These are phyloP conservation scores for Stagonosporopsis chrysanthemi DNA, from an alignment of 2,329 filamentous ascomycete species.

Conservation along the genomic window DNA sequence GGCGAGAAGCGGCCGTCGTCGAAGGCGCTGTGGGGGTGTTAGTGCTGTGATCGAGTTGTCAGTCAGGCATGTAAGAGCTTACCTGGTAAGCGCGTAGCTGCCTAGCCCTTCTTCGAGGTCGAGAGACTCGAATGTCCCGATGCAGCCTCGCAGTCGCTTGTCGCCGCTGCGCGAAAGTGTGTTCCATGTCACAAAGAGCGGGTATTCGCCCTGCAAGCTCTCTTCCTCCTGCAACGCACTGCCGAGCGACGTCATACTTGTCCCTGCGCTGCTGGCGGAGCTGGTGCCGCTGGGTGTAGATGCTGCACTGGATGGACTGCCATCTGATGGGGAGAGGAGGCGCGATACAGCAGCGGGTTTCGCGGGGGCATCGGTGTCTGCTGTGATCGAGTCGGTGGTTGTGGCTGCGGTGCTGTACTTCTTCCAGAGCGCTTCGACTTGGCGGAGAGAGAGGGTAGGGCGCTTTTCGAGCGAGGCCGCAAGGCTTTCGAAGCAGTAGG, in stretches of 20 bases:
- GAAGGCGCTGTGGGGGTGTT: slow-evolving; percentile 59
- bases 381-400: slow-evolving; percentile 32
- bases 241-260: slow-evolving; percentile 46
- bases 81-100: slow-evolving; percentile 84
- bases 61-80: slow-evolving; percentile 15
- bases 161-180: slow-evolving; percentile 66
- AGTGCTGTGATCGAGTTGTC: not conserved
- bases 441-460: slow-evolving; percentile 69
- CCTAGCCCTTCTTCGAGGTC: slow-evolving; percentile 76
- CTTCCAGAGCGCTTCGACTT: slow-evolving; percentile 75
- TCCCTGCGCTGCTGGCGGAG: slow-evolving; percentile 54
- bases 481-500: slow-evolving; percentile 91
- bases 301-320: slow-evolving; percentile 55
- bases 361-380: slow-evolving; percentile 15
- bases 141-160: slow-evolving; percentile 85
- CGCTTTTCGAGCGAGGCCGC: slow-evolving; percentile 76
- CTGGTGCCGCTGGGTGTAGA: slow-evolving; percentile 56
- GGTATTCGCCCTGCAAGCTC: slow-evolving; percentile 56
- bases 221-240: slow-evolving; percentile 40
- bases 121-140: slow-evolving; percentile 88
- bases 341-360: slow-evolving; percentile 56
- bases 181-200: slow-evolving; percentile 97
- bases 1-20: slow-evolving; percentile 69
- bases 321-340: slow-evolving; percentile 53
- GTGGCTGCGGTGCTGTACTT: slow-evolving; percentile 53